Conservation (phyloP, 1,284 basidiomycete species). For the Austroboletus novae-zelandiae region DNA sequence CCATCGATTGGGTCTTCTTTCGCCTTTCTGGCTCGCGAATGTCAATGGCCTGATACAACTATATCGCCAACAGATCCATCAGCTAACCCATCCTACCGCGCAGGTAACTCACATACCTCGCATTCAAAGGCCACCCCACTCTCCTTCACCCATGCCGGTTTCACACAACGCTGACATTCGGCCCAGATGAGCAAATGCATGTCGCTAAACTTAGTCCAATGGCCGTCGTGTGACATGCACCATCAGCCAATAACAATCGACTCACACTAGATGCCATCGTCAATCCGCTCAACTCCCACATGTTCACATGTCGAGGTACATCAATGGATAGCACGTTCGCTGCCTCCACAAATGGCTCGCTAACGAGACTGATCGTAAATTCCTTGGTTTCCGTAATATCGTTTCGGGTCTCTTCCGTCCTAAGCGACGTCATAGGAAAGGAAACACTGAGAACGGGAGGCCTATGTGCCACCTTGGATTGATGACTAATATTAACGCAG, state of each 20-base stretch:
- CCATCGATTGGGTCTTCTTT: constrained; percentile 50
- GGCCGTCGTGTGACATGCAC: constrained; percentile 14
- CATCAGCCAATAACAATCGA: constrained; percentile 15
- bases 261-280: constrained; percentile 61
- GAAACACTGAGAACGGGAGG: constrained; percentile 69
- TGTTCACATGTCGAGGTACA: constrained; percentile 60
- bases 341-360: constrained; percentile 71
- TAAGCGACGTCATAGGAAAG: constrained; percentile 42
- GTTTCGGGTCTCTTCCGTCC: constrained; percentile 61
- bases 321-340: constrained; percentile 70
- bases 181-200: constrained; percentile 14
- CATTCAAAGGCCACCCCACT: constrained; percentile 75
- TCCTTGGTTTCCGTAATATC: constrained; percentile 69
- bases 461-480: constrained; percentile 50
- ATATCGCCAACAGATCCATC: constrained; percentile 13
- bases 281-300: constrained; percentile 75
- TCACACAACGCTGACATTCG: constrained; percentile 43
- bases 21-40: constrained; percentile 43
- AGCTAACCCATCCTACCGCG: neutral
- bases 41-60: constrained; percentile 59
- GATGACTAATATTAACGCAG: constrained; percentile 26
- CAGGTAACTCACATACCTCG: constrained; percentile 39
- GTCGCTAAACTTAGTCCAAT: constrained; percentile 2
- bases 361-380: constrained; percentile 78
- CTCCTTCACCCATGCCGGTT: constrained; percentile 68